Conservation (phyloP, 2,329 filamentous ascomycete species). For the Curvularia verruculosa region DNA sequence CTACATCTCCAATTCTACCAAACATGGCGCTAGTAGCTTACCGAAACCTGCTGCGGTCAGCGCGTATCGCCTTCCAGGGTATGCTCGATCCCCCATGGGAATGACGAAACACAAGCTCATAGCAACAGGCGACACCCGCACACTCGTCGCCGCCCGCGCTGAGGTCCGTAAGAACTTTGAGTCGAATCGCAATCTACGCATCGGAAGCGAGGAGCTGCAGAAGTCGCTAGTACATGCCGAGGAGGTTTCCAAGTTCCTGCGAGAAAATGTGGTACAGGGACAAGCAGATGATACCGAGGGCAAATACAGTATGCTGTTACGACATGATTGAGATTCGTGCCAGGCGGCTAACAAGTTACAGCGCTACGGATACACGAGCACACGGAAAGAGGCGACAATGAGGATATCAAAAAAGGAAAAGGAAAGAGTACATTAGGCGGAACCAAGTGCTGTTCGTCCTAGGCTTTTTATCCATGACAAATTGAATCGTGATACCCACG, state of each 20-base stretch:
- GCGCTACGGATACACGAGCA: constrained; percentile 87
- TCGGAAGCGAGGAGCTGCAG: constrained; percentile 63
- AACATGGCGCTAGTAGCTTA: constrained; percentile 76
- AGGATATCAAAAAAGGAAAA: constrained; percentile 74
- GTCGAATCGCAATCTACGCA: constrained; percentile 64
- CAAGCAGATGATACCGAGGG: constrained; percentile 56
- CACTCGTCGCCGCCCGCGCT: constrained; percentile 72
- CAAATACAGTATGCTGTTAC: constrained; percentile 66
- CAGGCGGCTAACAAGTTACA: constrained; percentile 49
- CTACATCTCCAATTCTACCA: not conserved
- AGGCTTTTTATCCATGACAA: constrained; percentile 33
- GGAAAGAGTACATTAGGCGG: constrained; percentile 50
- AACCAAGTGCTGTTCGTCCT: constrained; percentile 49
- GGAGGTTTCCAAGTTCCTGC: constrained; percentile 79
- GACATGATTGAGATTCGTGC: not conserved
- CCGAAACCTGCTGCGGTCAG: constrained; percentile 78
- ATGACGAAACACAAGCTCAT: constrained; percentile 5
- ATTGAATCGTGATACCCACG: constrained; percentile 43
- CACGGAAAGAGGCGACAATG: constrained; percentile 92
- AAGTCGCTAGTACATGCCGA: constrained; percentile 78
- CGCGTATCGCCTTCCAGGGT: constrained; percentile 85
- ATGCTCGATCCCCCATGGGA: constrained; percentile 15
- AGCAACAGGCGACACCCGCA: constrained; percentile 68
- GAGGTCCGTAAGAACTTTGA: constrained; percentile 79
- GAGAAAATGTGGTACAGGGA: constrained; percentile 89